Evolutionary conservation across 1,284 basidiomycete genomes (phyloP).

Genomic region (Ustilago esculenta): DNA sequence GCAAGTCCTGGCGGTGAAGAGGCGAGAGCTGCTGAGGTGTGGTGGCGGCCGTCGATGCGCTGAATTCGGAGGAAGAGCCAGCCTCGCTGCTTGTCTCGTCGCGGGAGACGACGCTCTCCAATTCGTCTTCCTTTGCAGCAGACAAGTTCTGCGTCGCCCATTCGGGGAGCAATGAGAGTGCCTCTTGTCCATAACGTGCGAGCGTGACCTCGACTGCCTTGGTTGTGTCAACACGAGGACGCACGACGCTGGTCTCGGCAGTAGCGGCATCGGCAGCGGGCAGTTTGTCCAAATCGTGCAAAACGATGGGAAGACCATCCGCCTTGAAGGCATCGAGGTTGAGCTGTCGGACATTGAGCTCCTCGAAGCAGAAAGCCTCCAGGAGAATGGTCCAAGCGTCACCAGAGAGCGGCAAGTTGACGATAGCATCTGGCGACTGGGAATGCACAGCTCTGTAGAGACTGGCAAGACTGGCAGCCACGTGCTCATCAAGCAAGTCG

Average conservation of each 20-base stretch:
- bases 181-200: slow-evolving; percentile 36
- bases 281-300: slow-evolving; percentile 30
- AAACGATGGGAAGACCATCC: slow-evolving; percentile 35
- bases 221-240: slow-evolving; percentile 8
- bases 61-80: slow-evolving; percentile 15
- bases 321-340: slow-evolving; percentile 37
- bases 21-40: slow-evolving; percentile 33
- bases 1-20: slow-evolving; percentile 36
- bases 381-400: slow-evolving; percentile 37
- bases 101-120: background rate
- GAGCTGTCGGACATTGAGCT: slow-evolving; percentile 32
- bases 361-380: slow-evolving; percentile 50
- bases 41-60: slow-evolving; percentile 21
- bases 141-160: slow-evolving; percentile 15
- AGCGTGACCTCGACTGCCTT: slow-evolving; percentile 18
- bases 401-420: slow-evolving; percentile 22
- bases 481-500: slow-evolving; percentile 36
- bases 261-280: slow-evolving; percentile 9
- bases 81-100: slow-evolving; percentile 19
- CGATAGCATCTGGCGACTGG: slow-evolving; percentile 15
- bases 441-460: slow-evolving; percentile 37
- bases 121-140: background rate
- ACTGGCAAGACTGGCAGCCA: slow-evolving; percentile 24
- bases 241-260: background rate
- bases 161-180: slow-evolving; percentile 24